Conservation (phyloP, 768 basidiomycete species). For the Phylloporus arenicola region DNA sequence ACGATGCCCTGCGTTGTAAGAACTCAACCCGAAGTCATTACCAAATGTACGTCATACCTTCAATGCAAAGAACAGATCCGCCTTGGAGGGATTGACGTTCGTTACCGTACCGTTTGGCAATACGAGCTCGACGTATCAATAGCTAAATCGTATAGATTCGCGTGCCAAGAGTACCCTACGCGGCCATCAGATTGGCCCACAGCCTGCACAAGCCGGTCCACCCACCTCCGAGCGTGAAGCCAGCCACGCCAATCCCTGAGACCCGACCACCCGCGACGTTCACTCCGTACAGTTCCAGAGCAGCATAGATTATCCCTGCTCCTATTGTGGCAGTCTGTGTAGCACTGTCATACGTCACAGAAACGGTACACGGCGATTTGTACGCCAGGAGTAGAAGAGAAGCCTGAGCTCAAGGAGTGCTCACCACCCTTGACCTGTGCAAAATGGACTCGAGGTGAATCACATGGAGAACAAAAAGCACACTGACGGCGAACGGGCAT, state of each 20-base stretch:
- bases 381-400: slow-evolving; percentile 56
- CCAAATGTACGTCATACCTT: slow-evolving; percentile 29
- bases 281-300: too few relatives aligned
- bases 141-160: slow-evolving; percentile 55
- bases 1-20: slow-evolving; percentile 46
- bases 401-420: slow-evolving; percentile 49
- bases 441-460: slow-evolving; percentile 1
- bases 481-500: slow-evolving; percentile 51
- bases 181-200: slow-evolving; percentile 1
- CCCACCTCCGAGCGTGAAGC: slow-evolving; percentile 52
- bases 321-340: too few relatives aligned
- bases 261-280: too few relatives aligned
- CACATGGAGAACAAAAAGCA: not conserved
- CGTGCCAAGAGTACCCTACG: slow-evolving; percentile 59
- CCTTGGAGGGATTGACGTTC: slow-evolving; percentile 29
- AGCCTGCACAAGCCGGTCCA: not conserved
- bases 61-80: slow-evolving; percentile 42
- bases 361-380: slow-evolving; percentile 54
- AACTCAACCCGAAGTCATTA: slow-evolving; percentile 31
- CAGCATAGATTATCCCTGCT: too few relatives aligned
- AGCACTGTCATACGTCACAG: too few relatives aligned
- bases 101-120: slow-evolving; percentile 47
- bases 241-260: slow-evolving; percentile 53
- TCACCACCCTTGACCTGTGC: slow-evolving; percentile 59
- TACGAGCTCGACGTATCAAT: slow-evolving; percentile 56